Percentiles rank a stretch among this genome's conserved stretches.
phyloP scores from a whole-genome alignment of 345 rosid genomes.

The Boechera divaricarpa region DNA sequence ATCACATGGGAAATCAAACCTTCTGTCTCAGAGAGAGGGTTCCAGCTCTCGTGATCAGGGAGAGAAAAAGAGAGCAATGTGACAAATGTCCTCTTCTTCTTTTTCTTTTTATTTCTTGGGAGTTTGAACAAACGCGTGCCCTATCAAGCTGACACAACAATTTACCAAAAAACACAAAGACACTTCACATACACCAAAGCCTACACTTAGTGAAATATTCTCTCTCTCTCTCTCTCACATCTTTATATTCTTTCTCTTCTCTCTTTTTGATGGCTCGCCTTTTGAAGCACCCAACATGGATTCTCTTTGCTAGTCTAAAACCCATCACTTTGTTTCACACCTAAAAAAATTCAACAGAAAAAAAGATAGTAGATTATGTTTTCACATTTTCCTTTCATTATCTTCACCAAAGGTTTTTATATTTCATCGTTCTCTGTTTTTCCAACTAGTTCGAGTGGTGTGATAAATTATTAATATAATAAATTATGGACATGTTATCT shows the following conservation, averaged over 20 bases:
- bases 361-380: slow-evolving; percentile 34
- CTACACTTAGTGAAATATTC: slow-evolving; percentile 39
- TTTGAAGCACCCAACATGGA: slow-evolving; percentile 49
- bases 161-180: slow-evolving; percentile 46
- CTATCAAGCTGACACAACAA: slow-evolving; percentile 50
- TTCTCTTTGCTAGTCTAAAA: slow-evolving; percentile 49
- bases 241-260: slow-evolving; percentile 36
- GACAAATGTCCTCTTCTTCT: slow-evolving; percentile 42
- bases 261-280: slow-evolving; percentile 45
- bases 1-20: slow-evolving; percentile 29
- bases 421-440: background rate
- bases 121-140: slow-evolving; percentile 52
- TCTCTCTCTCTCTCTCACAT: slow-evolving; percentile 17
- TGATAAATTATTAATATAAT: background rate
- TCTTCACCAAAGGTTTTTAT: background rate
- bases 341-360: background rate
- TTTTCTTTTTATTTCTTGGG: slow-evolving; percentile 43
- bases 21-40: slow-evolving; percentile 11
- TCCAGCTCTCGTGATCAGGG: slow-evolving; percentile 35
- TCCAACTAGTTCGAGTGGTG: slow-evolving; percentile 12
- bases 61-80: slow-evolving; percentile 23
- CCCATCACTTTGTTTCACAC: slow-evolving; percentile 48
- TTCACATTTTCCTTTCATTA: slow-evolving; percentile 27
- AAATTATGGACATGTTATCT: slow-evolving; percentile 14
- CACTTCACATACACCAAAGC: slow-evolving; percentile 45